Base-by-base conservation (phyloP, 768 basidiomycete genomes). In the Bullera alba region DNA sequence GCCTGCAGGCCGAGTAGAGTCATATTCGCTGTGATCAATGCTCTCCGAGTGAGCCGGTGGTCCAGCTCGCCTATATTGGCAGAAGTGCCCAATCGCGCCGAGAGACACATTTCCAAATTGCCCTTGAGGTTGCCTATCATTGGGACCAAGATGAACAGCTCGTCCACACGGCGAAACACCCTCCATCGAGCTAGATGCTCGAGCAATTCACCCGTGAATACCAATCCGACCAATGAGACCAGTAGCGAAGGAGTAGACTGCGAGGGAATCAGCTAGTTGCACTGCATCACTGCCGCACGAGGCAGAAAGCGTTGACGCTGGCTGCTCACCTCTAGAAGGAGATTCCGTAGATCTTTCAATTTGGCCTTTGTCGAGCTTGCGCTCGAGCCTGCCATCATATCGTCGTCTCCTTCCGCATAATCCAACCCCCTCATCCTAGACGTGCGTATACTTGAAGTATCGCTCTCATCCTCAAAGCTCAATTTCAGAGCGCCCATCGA, bases 71-170 rank as follows among this genome's bases (percentile, higher is more conserved):
- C 93, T 44, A 92, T 83, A 60, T 96, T 95, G 4, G 92, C 76
- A 56, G 91, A 85, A 0, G 95, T 99, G 1, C 87, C 85, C n/a
- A 99, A 78, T 14, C 93, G 81, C 0, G 95, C 90, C 3, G 91
- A 92, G 5, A 99, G 82, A 58, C 95, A 96, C 93, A 97, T 97
- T 73, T 97, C 95, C 30, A 97, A 80, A 65, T 99, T 77, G n/a
- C 93, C 95, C 64, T 95, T 96, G 50, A 99, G 80, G 61, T 97
- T 97, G 57, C 68, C 68, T 17, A 97, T 77, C 54, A 92, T 90
- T 10, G 93, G 92, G 3, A 96, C 83, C 46, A 97, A 87, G 78
- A 97, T 89, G 60, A 97, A 90, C 48, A 97, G 83, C 69, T 97
- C 91, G 76, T 96, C 85, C 42, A 96, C 82, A 35, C 85, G 79